These are phyloP conservation scores for Penicillium sp. DNA, from an alignment of 2,329 filamentous ascomycete species.

Conservation along the genomic window DNA sequence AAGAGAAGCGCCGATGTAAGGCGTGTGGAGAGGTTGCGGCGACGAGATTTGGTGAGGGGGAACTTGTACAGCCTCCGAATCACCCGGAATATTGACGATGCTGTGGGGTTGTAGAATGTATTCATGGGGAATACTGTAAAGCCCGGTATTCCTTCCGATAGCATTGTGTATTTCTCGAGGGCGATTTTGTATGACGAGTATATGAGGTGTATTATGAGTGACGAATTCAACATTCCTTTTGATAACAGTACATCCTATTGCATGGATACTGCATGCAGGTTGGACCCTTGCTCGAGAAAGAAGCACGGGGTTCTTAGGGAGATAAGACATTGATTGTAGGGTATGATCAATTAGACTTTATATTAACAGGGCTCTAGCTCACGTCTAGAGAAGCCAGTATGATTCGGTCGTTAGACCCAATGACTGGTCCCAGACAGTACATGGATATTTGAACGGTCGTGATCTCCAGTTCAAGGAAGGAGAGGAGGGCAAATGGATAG, in stretches of 20 bases:
- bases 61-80: constrained; percentile 48
- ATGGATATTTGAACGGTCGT: constrained; percentile 4
- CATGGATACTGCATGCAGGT: too few species aligned
- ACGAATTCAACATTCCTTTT: constrained; percentile 2
- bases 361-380: constrained; percentile 11
- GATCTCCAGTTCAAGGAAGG: not conserved
- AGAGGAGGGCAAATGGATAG: not conserved
- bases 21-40: constrained; percentile 78
- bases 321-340: not conserved
- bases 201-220: constrained; percentile 12
- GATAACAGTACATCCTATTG: too few species aligned
- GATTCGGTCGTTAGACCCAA: constrained; percentile 4
- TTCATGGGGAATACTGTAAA: too few species aligned
- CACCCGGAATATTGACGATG: constrained; percentile 39
- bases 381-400: not conserved
- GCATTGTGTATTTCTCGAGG: not conserved
- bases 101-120: too few species aligned
- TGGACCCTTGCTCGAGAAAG: not conserved
- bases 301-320: too few species aligned
- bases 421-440: not conserved
- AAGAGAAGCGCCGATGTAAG: constrained; percentile 72
- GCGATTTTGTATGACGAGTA: not conserved
- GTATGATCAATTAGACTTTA: constrained; percentile 10
- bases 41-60: constrained; percentile 43
- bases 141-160: too few species aligned